A percentile compares a stretch with the other conserved stretches of the same genome.
Conservation (phyloP, 768 basidiomycete species). For the Mycena alexandri region DNA sequence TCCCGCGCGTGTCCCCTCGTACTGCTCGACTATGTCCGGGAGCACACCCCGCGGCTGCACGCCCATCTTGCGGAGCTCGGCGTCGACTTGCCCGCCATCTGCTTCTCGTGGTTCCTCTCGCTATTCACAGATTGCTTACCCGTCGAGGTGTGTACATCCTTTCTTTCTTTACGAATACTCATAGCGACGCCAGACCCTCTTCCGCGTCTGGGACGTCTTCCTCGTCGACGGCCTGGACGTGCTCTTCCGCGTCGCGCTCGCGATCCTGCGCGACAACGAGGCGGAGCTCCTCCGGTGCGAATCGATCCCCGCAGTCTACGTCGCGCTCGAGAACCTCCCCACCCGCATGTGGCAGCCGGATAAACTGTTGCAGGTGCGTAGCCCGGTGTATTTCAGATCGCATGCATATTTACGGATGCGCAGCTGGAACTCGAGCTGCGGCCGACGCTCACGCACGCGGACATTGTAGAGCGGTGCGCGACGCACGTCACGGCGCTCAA, state of each 20-base stretch:
- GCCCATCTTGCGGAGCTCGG: conserved; percentile 82
- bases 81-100: conserved; percentile 93
- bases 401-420: not conserved
- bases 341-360: conserved; percentile 96
- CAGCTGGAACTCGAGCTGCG: conserved; percentile 63
- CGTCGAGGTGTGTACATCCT: too few relatives aligned
- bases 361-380: conserved; percentile 85
- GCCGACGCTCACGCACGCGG: conserved; percentile 55
- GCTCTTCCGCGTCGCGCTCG: conserved; percentile 90
- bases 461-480: conserved; percentile 61
- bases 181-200: too few relatives aligned
- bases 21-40: conserved; percentile 87
- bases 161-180: too few relatives aligned
- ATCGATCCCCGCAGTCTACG: conserved; percentile 90
- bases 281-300: conserved; percentile 86
- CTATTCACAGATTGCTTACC: conserved; percentile 97
- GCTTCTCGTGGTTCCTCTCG: conserved; percentile 98
- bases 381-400: too few relatives aligned
- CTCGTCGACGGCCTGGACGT: conserved; percentile 94
- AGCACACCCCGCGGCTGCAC: conserved; percentile 80
- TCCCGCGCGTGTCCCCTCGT: conserved; percentile 96
- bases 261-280: conserved; percentile 87
- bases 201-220: conserved; percentile 97
- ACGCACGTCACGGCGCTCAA: conserved; percentile 53
- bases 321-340: conserved; percentile 89